These are phyloP conservation scores for Suillus placidus DNA, from an alignment of 768 basidiomycete genomes.

Conservation along the genomic window DNA sequence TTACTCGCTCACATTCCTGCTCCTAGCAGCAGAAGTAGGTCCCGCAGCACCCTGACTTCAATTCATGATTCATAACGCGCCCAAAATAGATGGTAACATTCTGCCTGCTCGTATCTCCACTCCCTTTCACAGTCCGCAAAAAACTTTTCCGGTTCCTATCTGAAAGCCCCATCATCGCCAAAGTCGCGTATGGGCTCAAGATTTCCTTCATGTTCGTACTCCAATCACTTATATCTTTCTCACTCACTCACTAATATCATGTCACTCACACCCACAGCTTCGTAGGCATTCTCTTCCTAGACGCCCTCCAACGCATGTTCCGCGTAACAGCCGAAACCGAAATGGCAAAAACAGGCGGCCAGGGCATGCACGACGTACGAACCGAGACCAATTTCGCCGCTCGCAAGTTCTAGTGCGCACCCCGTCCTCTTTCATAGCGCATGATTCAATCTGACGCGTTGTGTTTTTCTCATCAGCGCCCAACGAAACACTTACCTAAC, in stretches of 20 bases:
- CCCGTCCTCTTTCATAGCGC: background rate
- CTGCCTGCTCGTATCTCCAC: slow-evolving; percentile 78
- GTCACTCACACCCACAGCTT: slow-evolving; percentile 52
- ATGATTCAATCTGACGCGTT: background rate
- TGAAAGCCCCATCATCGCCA: slow-evolving; percentile 71
- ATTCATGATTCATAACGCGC: background rate
- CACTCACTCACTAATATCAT: background rate
- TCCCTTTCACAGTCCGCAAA: slow-evolving; percentile 79
- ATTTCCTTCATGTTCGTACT: slow-evolving; percentile 85
- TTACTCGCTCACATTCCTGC: slow-evolving; percentile 79
- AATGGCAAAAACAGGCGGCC: slow-evolving; percentile 56
- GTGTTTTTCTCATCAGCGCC: slow-evolving; percentile 46
- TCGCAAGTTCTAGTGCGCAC: slow-evolving; percentile 86
- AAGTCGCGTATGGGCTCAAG: slow-evolving; percentile 88
- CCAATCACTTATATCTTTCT: background rate
- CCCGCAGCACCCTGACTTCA: background rate
- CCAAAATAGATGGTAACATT: slow-evolving; percentile 75
- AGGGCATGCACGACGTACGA: slow-evolving; percentile 58
- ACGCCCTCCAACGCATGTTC: slow-evolving; percentile 93
- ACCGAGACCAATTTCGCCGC: slow-evolving; percentile 90
- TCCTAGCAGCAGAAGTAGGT: slow-evolving; percentile 72
- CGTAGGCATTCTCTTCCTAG: slow-evolving; percentile 83
- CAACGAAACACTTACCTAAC: slow-evolving; percentile 94
- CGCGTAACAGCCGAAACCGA: slow-evolving; percentile 75
- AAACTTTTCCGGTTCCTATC: slow-evolving; percentile 71